Evolutionary conservation across 768 basidiomycete species (phyloP), one percentile per base, ranked within the genome.

Genomic region (Boletus edulis): DNA sequence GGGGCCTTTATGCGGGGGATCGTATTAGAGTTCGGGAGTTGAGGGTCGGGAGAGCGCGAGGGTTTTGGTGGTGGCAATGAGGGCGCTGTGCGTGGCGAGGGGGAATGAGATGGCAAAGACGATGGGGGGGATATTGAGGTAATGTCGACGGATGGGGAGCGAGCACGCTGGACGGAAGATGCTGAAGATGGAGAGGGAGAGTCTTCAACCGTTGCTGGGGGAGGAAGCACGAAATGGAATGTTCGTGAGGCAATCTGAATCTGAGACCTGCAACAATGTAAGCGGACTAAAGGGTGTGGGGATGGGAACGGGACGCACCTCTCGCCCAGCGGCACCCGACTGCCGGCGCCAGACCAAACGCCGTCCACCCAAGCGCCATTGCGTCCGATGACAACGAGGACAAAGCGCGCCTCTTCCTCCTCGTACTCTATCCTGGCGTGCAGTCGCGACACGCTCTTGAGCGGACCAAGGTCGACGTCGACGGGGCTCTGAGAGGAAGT

Each of bases 331-430:
- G 89, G 82, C n/a, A 94, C 89, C 56, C 86, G 83, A 56, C 89
- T 87, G 15, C 95, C 93, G 60, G 90, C 87, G 12, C 88, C 89
- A 46, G 86, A 86, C 91, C 95, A 99, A n/a, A 91, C 85, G 31
- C 94, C 95, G 60, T 98, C 94, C 5, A 99, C 94, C 89, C 95
- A 98, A 17, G 94, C 94, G 13, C 97, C 97, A 64, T 99, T 98
- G 55, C 97, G 79, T n/a, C 97, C 97, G 37, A 92, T 81, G 37
- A 99, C 95, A 56, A 86, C 85, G 35, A 99, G 81, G 15, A 91
- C 85, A 68, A 95, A 97, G 49, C 88, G 84, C 58, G 91, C 90
- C 58, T 88, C 86, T 9, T 91, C 88, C 68, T 90, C 87, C 76
- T 95, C 92, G 66, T 91, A 97, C 70, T 91, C 92, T 63, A 98